Evolutionary conservation across 768 basidiomycete genomes (phyloP).

Genomic region (Mycena latifolia): DNA sequence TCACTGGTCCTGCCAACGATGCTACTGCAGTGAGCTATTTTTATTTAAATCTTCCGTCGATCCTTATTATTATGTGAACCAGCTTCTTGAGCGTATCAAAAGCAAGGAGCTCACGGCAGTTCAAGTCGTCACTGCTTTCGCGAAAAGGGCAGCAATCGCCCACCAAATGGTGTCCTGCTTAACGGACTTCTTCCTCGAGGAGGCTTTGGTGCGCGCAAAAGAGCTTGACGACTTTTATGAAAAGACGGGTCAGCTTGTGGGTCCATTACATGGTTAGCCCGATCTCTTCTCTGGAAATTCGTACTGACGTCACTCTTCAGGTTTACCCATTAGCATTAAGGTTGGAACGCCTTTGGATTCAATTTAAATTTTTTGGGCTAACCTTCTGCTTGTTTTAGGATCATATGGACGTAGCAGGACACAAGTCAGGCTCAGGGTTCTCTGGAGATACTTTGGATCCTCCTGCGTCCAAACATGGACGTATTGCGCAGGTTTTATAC

Average conservation of each 20-base stretch:
- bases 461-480: slow-evolving; percentile 21
- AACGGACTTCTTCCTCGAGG: slow-evolving; percentile 60
- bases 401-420: slow-evolving; percentile 54
- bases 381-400: slow-evolving; percentile 42
- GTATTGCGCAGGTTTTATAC: slow-evolving; percentile 49
- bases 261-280: slow-evolving; percentile 56
- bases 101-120: slow-evolving; percentile 48
- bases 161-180: slow-evolving; percentile 58
- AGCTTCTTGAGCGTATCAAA: slow-evolving; percentile 40
- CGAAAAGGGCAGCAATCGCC: slow-evolving; percentile 63
- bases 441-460: slow-evolving; percentile 32
- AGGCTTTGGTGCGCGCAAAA: slow-evolving; percentile 51
- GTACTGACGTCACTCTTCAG: slow-evolving; percentile 7
- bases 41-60: neutral
- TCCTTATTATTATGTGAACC: neutral
- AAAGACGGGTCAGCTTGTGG: slow-evolving; percentile 52
- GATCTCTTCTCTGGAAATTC: neutral
- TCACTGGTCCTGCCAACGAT: slow-evolving; percentile 46
- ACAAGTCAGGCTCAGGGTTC: slow-evolving; percentile 53
- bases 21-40: slow-evolving; percentile 49
- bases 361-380: slow-evolving; percentile 41
- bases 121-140: slow-evolving; percentile 56
- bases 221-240: slow-evolving; percentile 55
- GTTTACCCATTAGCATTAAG: slow-evolving; percentile 52
- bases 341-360: slow-evolving; percentile 45